Conservation (phyloP, 1,139 yeast species). For the Taphrina pruni region DNA sequence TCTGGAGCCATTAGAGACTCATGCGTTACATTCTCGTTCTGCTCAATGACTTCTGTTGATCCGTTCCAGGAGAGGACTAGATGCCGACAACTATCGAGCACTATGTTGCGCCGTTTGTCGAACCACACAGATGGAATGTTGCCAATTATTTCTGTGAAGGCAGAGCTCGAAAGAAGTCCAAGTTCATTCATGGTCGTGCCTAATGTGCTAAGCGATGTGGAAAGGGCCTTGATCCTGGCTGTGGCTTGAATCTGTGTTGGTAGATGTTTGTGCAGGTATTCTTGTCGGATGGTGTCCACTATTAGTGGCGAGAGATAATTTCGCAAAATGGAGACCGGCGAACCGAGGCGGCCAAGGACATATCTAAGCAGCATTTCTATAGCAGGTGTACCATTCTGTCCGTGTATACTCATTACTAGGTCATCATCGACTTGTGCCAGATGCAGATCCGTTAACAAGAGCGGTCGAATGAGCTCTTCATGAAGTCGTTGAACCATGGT, state of each 20-base stretch:
- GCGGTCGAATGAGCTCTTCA: background rate
- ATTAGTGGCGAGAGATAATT: slow-evolving; percentile 11
- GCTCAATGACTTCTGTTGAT: slow-evolving; percentile 15
- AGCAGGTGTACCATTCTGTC: slow-evolving; percentile 4
- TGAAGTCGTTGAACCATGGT: background rate
- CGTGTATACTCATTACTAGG: background rate
- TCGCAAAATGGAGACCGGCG: slow-evolving; percentile 1
- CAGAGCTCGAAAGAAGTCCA: slow-evolving; percentile 5
- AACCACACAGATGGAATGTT: slow-evolving; percentile 13
- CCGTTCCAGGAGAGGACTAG: slow-evolving; percentile 28
- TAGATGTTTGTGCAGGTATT: slow-evolving; percentile 9
- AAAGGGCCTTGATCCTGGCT: slow-evolving; percentile 13
- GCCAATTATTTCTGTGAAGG: slow-evolving; percentile 3
- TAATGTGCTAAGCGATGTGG: background rate
- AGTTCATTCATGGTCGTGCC: slow-evolving; percentile 9
- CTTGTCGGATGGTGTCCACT: background rate
- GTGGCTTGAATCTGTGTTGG: slow-evolving; percentile 23
- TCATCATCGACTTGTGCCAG: background rate
- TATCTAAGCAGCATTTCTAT: slow-evolving; percentile 1
- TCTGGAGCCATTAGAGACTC: background rate
- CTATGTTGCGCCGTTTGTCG: slow-evolving; percentile 7
- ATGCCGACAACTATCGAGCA: slow-evolving; percentile 6
- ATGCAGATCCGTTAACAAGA: slow-evolving; percentile 1
- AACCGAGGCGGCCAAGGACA: background rate
- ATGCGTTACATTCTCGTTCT: slow-evolving; percentile 22